A percentile compares a stretch with the other conserved stretches of the same genome.
These are phyloP conservation scores for Floccularia luteovirens DNA, from an alignment of 768 basidiomycete genomes.

Conservation along the genomic window DNA sequence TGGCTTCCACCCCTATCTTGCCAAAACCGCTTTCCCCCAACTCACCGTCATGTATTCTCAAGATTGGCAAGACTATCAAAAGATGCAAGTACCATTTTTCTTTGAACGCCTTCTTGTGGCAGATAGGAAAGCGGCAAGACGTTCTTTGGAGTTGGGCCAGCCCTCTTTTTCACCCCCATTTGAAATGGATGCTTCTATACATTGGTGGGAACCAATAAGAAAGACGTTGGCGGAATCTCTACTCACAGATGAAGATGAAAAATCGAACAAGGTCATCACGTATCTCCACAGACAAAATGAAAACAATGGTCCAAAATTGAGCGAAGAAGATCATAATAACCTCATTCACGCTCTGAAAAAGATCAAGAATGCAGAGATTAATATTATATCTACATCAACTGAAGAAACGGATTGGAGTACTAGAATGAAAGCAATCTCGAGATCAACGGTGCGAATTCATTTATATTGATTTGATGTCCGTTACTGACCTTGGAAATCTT, in stretches of 20 bases:
- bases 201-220: constrained; percentile 68
- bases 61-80: constrained; percentile 74
- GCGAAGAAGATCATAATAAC: constrained; percentile 45
- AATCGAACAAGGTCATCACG: constrained; percentile 25
- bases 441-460: constrained; percentile 50
- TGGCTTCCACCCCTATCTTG: constrained; percentile 66
- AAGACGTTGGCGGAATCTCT: constrained; percentile 35
- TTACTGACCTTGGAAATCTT: background rate
- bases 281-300: constrained; percentile 46
- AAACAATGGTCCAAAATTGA: constrained; percentile 39
- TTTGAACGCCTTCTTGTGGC: constrained; percentile 72
- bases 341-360: constrained; percentile 51
- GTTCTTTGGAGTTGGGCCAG: constrained; percentile 16
- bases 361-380: constrained; percentile 45
- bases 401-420: constrained; percentile 48
- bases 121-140: constrained; percentile 61
- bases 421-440: constrained; percentile 55
- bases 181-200: constrained; percentile 32
- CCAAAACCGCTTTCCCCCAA: constrained; percentile 68
- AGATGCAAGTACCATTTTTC: constrained; percentile 62
- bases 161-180: constrained; percentile 37
- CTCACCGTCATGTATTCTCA: constrained; percentile 59
- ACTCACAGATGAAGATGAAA: constrained; percentile 14
- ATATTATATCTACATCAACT: constrained; percentile 43
- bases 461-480: constrained; percentile 2